Percentiles rank a stretch among this genome's conserved stretches.
These are phyloP conservation scores for Onygena corvina DNA, from an alignment of 2,329 filamentous ascomycete genomes.

Conservation along the genomic window DNA sequence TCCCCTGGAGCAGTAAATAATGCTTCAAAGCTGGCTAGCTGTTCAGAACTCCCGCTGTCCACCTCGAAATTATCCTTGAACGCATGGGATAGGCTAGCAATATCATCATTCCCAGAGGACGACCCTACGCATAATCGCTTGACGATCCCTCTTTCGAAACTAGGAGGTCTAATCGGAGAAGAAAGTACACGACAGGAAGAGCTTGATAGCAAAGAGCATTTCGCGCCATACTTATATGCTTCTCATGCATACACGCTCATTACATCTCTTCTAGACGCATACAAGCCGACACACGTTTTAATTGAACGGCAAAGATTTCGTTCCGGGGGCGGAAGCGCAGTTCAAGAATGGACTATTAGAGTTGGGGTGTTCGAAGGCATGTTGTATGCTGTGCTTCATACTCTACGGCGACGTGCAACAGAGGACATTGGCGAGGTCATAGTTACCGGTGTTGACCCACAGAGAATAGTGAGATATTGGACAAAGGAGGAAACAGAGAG, in stretches of 20 bases:
- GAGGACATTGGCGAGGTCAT: slow-evolving; percentile 26
- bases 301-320: slow-evolving; percentile 58
- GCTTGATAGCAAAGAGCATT: slow-evolving; percentile 32
- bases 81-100: slow-evolving; percentile 33
- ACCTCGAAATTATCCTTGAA: slow-evolving; percentile 20
- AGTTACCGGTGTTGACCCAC: slow-evolving; percentile 43
- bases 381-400: slow-evolving; percentile 57
- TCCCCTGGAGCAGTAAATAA: slow-evolving; percentile 12
- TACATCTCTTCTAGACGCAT: slow-evolving; percentile 35
- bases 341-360: slow-evolving; percentile 71
- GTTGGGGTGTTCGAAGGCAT: slow-evolving; percentile 76
- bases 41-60: background rate
- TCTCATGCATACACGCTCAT: slow-evolving; percentile 45
- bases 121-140: background rate
- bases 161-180: background rate
- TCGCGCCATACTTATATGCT: slow-evolving; percentile 44
- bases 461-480: slow-evolving; percentile 47
- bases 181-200: background rate
- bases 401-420: slow-evolving; percentile 38
- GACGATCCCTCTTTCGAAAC: background rate
- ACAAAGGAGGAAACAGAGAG: slow-evolving; percentile 23
- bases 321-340: slow-evolving; percentile 49
- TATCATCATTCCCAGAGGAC: slow-evolving; percentile 20
- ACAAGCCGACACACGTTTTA: slow-evolving; percentile 55
- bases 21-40: background rate